These are phyloP conservation scores for Fraxinus anomala DNA, from an alignment of 257 asterid genomes.

Conservation along the genomic window DNA sequence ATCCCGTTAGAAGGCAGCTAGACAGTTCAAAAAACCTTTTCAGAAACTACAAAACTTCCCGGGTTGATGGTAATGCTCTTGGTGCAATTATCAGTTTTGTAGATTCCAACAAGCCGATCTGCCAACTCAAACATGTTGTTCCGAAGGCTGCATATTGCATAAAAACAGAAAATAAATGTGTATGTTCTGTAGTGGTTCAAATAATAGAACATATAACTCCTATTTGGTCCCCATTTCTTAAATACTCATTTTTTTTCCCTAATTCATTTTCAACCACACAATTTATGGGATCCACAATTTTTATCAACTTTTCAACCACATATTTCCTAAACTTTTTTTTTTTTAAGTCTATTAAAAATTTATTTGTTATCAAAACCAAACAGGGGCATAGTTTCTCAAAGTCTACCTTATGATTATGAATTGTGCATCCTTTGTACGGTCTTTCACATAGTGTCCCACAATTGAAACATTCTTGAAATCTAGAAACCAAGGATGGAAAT, in stretches of 20 bases:
- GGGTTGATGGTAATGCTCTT: constrained; percentile 91
- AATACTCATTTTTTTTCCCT: no score
- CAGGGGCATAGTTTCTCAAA: neutral
- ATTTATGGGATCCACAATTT: neutral
- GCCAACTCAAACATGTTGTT: constrained; percentile 97
- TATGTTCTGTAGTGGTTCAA: neutral
- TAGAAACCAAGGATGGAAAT: constrained; percentile 23
- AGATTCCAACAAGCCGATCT: constrained; percentile 87
- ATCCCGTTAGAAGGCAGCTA: no score
- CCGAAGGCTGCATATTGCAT: constrained; percentile 66
- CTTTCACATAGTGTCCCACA: constrained; percentile 97
- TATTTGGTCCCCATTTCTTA: no score
- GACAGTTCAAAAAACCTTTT: constrained; percentile 48
- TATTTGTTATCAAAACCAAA: no score
- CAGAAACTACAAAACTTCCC: constrained; percentile 82
- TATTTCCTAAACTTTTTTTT: no score
- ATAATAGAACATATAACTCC: neutral
- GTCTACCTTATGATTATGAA: constrained; percentile 86
- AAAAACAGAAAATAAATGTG: constrained; percentile 2
- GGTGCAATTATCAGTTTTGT: constrained; percentile 94
- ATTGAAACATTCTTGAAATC: constrained; percentile 98
- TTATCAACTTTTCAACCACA: no score
- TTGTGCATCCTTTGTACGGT: constrained; percentile 98
- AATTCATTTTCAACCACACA: no score
- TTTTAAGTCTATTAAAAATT: no score